Base-by-base conservation (phyloP, 768 basidiomycete genomes). In the Pleurotus citrinopileatus region DNA sequence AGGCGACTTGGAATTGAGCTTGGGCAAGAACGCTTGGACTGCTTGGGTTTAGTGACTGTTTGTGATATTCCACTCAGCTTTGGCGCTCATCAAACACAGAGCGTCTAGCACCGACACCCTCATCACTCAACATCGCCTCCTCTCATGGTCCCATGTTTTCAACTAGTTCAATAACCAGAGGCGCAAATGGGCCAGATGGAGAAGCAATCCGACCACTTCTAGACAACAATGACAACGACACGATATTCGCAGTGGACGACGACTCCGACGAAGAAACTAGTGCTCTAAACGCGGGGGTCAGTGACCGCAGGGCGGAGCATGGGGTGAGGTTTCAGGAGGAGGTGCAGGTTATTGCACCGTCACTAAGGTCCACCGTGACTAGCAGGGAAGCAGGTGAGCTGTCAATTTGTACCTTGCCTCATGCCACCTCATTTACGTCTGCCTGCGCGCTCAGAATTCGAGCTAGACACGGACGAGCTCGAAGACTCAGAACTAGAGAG, bases 401-500 rank as follows among this genome's bases (percentile, higher is more conserved):
- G n/a, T 82, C 64, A 59, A 68, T 65, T 55, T 54, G 47, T n/a
- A 12, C 40, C 43, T 40, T 52, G 23, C 40, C 47, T 44, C 23
- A 36, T 28, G 36, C 3, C 25, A 46, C 51, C 42, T 32, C 28
- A 13, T 27, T 53, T 65, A 44, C 46, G 32, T 7, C 32, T 34
- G 15, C 32, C 32, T 55, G n/a, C 38, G 45, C 38, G 42, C 22
- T 58, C 60, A 94, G 92, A 90, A 64, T 96, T 77, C 67, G 94
- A 95, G 10, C 79, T 90, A 17, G 93, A 95, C 63, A 75, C 82
- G 0, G 92, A 94, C 66, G 91, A 91, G 19, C 69, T 94, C 10
- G 90, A 91, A 52, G 86, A 86, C 60, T 57, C 60, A 8, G 59
- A 70, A 38, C 52, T 69, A 5, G 64, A 70, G 42, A 38, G 56